Evolutionary conservation across 441 rosid genomes (phyloP).

Genomic region (Eutrema salsugineum): DNA sequence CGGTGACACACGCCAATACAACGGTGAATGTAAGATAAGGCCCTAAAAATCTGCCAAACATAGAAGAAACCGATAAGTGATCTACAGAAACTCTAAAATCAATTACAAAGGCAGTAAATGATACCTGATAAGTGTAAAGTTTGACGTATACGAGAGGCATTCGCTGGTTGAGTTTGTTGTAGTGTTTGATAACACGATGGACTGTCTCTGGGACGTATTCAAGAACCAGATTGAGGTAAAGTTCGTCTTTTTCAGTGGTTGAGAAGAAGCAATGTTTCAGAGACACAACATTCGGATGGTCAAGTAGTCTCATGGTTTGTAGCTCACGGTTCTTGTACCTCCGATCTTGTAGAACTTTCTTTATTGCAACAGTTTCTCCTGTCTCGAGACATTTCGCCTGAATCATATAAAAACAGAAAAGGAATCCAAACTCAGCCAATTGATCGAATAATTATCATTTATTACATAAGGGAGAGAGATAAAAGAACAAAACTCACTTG

Average conservation of each 20-base stretch:
- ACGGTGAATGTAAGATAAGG: constrained; percentile 81
- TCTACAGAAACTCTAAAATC: not conserved
- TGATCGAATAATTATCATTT: not conserved
- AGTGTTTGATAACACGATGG: constrained; percentile 87
- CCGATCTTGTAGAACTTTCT: constrained; percentile 94
- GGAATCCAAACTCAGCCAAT: not conserved
- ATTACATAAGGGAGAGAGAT: not conserved
- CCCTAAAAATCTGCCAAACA: constrained; percentile 78
- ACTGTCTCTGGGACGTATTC: constrained; percentile 95
- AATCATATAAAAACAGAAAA: not conserved
- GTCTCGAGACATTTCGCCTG: constrained; percentile 96
- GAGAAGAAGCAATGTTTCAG: constrained; percentile 96
- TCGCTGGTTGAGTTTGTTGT: constrained; percentile 83
- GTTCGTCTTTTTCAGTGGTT: constrained; percentile 86
- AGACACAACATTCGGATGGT: constrained; percentile 86
- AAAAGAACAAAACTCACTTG: constrained; percentile 49
- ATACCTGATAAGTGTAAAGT: constrained; percentile 90
- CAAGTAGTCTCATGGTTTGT: constrained; percentile 95
- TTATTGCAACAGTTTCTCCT: constrained; percentile 93
- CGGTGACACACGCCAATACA: constrained; percentile 92
- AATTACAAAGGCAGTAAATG: not conserved
- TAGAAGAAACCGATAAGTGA: constrained; percentile 9
- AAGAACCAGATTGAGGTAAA: constrained; percentile 89
- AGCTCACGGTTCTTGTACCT: constrained; percentile 98
- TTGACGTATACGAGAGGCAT: constrained; percentile 96